A percentile compares a stretch with the other conserved stretches of the same genome.
phyloP scores from a whole-genome alignment of 306 rosid genomes.

The Betula pendula region DNA sequence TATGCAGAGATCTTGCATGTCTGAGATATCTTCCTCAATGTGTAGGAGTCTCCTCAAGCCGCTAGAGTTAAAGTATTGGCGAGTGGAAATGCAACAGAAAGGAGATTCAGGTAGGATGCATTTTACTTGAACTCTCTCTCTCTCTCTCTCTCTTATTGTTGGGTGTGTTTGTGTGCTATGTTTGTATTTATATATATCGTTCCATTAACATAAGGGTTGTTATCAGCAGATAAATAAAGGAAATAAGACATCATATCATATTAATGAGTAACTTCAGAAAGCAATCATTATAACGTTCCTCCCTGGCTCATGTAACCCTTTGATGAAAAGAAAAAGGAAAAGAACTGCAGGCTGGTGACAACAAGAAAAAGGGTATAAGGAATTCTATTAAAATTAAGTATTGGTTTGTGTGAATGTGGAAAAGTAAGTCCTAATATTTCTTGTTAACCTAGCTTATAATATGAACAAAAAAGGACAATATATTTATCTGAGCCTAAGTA shows the following conservation, averaged over 20 bases:
- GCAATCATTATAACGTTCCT: too few relatives aligned
- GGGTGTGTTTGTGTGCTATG: background rate
- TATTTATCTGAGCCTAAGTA: background rate
- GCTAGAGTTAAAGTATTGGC: slow-evolving; percentile 99
- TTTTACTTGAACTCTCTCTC: background rate
- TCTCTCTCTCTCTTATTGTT: background rate
- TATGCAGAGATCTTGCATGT: slow-evolving; percentile 6
- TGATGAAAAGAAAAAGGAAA: too few relatives aligned
- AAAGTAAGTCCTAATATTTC: background rate
- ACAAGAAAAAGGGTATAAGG: too few relatives aligned
- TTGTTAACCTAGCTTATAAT: background rate
- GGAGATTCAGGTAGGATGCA: slow-evolving; percentile 80
- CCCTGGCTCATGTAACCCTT: too few relatives aligned
- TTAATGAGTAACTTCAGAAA: too few relatives aligned
- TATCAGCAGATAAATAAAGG: too few relatives aligned
- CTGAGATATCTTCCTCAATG: slow-evolving; percentile 9
- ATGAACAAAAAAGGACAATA: background rate
- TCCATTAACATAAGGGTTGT: too few relatives aligned
- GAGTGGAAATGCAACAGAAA: slow-evolving; percentile 94
- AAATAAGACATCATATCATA: too few relatives aligned
- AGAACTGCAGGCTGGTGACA: too few relatives aligned
- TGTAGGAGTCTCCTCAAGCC: slow-evolving; percentile 97
- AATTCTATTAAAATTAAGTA: background rate
- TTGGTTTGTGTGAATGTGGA: background rate
- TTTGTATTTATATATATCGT: too few relatives aligned